A percentile compares a stretch with the other conserved stretches of the same genome.
phyloP scores from a whole-genome alignment of 2,329 filamentous ascomycete species.

The Colletotrichum somersetense region DNA sequence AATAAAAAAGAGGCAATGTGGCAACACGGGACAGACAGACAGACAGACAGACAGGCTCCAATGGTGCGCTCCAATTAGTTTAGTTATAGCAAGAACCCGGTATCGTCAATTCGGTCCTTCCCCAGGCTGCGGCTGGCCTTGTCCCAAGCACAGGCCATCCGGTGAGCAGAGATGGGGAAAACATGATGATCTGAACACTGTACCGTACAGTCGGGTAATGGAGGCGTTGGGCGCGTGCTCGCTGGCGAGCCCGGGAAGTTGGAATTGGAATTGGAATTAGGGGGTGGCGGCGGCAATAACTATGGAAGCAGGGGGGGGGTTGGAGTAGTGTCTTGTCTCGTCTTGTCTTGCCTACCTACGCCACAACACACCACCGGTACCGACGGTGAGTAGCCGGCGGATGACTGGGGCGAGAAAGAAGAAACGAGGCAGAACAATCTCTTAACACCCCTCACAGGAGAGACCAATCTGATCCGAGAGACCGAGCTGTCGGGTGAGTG shows the following conservation, averaged over 20 bases:
- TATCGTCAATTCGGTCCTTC: background rate
- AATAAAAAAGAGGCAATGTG: slow-evolving; percentile 1
- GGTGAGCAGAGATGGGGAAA: background rate
- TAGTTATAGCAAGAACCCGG: background rate
- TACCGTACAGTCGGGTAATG: background rate
- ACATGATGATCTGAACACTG: background rate
- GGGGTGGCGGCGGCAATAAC: slow-evolving; percentile 1
- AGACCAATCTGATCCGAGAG: background rate
- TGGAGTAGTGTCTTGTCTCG: background rate
- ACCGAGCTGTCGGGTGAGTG: background rate
- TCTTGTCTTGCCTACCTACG: background rate
- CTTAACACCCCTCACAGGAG: background rate
- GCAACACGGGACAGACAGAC: background rate
- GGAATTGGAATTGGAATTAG: background rate
- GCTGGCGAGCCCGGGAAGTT: slow-evolving; percentile 7
- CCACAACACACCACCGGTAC: background rate
- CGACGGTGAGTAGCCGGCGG: background rate
- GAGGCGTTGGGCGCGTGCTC: background rate
- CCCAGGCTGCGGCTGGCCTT: background rate
- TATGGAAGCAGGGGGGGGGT: background rate
- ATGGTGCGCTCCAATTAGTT: background rate
- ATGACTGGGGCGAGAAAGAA: background rate
- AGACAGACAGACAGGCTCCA: background rate
- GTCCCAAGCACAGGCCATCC: background rate
- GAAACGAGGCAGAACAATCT: too few relatives aligned